Evolutionary conservation across 2,329 filamentous ascomycete species (phyloP).

Genomic region (Paecilomyces fulvus): DNA sequence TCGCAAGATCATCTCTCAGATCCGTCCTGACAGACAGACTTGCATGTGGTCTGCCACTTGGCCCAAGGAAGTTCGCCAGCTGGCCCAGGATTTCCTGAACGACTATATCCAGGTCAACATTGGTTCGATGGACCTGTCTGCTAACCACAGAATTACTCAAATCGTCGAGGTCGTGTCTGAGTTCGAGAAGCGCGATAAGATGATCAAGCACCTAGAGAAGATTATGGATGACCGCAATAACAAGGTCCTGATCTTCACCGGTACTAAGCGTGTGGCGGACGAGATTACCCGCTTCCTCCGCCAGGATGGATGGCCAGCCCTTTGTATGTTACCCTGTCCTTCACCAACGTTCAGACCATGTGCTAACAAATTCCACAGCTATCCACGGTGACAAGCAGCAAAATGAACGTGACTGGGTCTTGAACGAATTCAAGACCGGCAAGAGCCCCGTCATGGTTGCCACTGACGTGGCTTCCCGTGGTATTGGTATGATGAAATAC

Average conservation of each 20-base stretch:
- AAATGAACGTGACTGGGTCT: conserved; percentile 98
- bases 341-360: background rate
- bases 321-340: conserved; percentile 56
- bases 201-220: conserved; percentile 96
- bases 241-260: conserved; percentile 91
- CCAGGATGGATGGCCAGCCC: conserved; percentile 94
- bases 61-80: conserved; percentile 94
- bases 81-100: conserved; percentile 82
- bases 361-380: conserved; percentile 48
- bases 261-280: conserved; percentile 83
- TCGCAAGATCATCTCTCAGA: conserved; percentile 96
- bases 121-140: conserved; percentile 87
- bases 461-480: conserved; percentile 98
- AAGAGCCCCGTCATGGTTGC: conserved; percentile 99
- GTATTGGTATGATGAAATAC: conserved; percentile 94
- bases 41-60: conserved; percentile 99
- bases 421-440: conserved; percentile 98
- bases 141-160: conserved; percentile 97
- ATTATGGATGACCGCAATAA: conserved; percentile 95
- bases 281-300: conserved; percentile 96
- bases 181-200: conserved; percentile 93
- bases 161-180: conserved; percentile 94
- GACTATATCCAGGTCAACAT: conserved; percentile 99
- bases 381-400: conserved; percentile 99
- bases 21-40: conserved; percentile 95